Evolutionary conservation across 441 rosid genomes (phyloP), one percentile per base, ranked within the genome.

Genomic region (Erysimum pusillum): DNA sequence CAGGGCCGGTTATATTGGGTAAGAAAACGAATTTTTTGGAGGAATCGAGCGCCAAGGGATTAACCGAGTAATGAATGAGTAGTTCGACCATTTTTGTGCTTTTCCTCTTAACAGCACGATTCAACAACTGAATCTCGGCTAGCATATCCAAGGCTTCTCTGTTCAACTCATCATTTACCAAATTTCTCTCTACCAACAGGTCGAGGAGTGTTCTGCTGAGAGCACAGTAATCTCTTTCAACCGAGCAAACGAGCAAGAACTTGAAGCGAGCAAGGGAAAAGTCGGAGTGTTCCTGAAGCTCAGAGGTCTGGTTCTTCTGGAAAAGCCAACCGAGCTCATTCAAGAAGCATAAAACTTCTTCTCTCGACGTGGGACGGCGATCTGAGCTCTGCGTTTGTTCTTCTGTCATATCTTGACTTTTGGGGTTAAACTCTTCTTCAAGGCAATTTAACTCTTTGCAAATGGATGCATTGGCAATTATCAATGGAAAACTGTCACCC

Each of bases 311-410:
- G 69, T 81, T 84, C 76, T 89, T 86, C 81, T 91, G 98, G 67
- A 93, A 93, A 60, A 93, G 87, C 98, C 98, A 93, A 44, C 98
- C 98, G 57, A 93, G 97, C 81, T 93, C 98, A 51, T 93, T 90
- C 77, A 93, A 81, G 78, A 89, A 93, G 81, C 86, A 94, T 56
- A 89, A 51, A 72, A 83, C 79, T 81, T 90, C 91, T 74, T 87
- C 93, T 79, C 84, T 85, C 62, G 89, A 88, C 62, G 87, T 86
- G 9, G 84, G 85, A 79, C 75, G 36, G 31, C 25, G 62, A 64
- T 73, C 83, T 56, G 52, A 67, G 79, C 81, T 85, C 63, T 77
- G 83, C 54, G 67, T 76, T 57, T 78, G 86, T 58, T 87, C 90
- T 73, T 86, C 90, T 28, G 85, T 53, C 74, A 76, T 78, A 66